Evolutionary conservation across 2,329 filamentous ascomycete genomes (phyloP).

Genomic region (Cladosporium sp.): DNA sequence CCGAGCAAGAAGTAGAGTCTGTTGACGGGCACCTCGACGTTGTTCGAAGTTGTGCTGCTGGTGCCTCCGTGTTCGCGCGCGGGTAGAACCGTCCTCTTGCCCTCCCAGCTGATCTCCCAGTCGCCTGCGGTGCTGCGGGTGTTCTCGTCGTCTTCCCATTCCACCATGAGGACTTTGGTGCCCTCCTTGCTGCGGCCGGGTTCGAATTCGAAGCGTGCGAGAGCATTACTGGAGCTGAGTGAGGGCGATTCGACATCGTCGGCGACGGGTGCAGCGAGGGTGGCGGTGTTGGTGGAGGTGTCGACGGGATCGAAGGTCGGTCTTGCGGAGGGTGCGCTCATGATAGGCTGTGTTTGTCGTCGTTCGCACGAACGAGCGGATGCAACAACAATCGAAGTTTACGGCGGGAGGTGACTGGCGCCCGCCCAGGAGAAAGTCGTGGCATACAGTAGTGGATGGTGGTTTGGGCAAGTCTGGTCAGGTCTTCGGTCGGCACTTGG

Average conservation of each 20-base stretch:
- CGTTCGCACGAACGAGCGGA: no score
- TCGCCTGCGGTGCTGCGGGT: constrained; percentile 45
- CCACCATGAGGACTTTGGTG: constrained; percentile 88
- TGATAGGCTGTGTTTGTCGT: neutral
- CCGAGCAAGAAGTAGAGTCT: constrained; percentile 78
- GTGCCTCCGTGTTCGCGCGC: constrained; percentile 50
- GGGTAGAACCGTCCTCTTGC: constrained; percentile 65
- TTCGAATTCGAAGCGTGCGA: constrained; percentile 85
- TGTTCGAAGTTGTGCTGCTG: constrained; percentile 18
- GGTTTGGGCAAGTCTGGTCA: no score
- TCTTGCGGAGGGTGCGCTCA: constrained; percentile 19
- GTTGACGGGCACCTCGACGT: constrained; percentile 45
- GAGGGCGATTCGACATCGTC: constrained; percentile 37
- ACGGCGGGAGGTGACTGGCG: no score
- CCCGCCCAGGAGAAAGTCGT: no score
- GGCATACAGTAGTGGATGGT: no score
- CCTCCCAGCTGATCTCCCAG: constrained; percentile 81
- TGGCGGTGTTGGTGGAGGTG: constrained; percentile 27
- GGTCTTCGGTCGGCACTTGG: no score
- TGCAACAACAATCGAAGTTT: no score
- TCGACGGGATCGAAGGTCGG: constrained; percentile 38
- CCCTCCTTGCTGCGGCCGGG: constrained; percentile 65
- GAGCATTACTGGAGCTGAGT: constrained; percentile 51
- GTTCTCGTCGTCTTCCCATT: constrained; percentile 67
- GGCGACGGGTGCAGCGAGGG: constrained; percentile 4